Evolutionary conservation across 495 filamentous ascomycete genomes (phyloP).

Genomic region (Saxophila tyrrhenica): DNA sequence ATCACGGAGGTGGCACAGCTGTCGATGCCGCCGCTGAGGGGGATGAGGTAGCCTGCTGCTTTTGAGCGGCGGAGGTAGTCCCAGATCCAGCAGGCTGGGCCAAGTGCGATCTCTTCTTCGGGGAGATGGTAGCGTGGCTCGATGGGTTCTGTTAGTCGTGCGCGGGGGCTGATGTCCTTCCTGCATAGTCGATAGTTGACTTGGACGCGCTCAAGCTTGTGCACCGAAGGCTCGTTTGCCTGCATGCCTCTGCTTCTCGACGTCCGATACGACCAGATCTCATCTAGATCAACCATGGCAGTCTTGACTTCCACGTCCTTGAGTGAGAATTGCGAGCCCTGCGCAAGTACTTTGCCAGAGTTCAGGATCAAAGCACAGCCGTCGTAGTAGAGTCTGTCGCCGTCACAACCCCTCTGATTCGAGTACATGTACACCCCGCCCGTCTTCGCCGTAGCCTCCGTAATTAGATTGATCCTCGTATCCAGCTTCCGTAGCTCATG

Average conservation of each 20-base stretch:
- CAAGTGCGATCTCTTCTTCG: conserved; percentile 67
- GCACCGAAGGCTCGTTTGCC: conserved; percentile 32
- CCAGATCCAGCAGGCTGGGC: conserved; percentile 69
- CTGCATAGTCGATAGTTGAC: conserved; percentile 24
- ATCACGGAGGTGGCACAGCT: conserved; percentile 52
- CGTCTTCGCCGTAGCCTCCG: conserved; percentile 58
- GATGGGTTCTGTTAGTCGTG: conserved; percentile 20
- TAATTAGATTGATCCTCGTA: conserved; percentile 60
- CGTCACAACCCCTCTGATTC: conserved; percentile 58
- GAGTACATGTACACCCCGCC: conserved; percentile 19
- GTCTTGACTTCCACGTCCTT: conserved; percentile 77
- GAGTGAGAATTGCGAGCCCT: conserved; percentile 62
- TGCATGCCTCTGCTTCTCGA: conserved; percentile 46
- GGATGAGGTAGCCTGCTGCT: conserved; percentile 33
- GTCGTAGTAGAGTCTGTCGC: conserved; percentile 55
- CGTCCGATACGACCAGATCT: conserved; percentile 48
- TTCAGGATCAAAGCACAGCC: conserved; percentile 69
- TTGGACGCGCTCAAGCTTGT: conserved; percentile 31
- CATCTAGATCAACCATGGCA: conserved; percentile 71
- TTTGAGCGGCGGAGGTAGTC: conserved; percentile 63
- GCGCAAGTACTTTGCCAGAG: conserved; percentile 61
- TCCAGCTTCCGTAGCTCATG: conserved; percentile 66
- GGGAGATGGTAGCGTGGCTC: conserved; percentile 46
- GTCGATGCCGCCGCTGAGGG: conserved; percentile 63
- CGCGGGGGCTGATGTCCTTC: conserved; percentile 5